A percentile compares a stretch with the other conserved stretches of the same genome.
These are phyloP conservation scores for Trypanosoma theileri DNA, from an alignment of 208 protist genomes.

Conservation along the genomic window DNA sequence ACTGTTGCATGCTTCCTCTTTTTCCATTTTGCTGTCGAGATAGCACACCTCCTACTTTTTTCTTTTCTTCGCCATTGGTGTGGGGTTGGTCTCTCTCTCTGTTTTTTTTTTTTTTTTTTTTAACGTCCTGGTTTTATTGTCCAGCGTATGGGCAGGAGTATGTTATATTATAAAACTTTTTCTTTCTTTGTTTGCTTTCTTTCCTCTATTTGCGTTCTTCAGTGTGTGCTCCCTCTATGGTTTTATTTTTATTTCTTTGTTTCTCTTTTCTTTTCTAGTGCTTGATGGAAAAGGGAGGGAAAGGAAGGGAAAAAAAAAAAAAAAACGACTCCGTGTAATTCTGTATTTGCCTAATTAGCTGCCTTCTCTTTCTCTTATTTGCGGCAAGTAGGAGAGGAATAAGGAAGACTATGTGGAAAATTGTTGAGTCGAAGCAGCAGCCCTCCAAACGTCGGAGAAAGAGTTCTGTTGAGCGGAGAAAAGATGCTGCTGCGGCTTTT, in stretches of 20 bases:
- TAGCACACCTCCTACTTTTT: too few relatives aligned
- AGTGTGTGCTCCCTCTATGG: neutral
- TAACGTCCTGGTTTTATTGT: too few relatives aligned
- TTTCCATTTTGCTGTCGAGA: too few relatives aligned
- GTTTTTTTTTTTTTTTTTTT: too few relatives aligned
- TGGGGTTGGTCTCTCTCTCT: too few relatives aligned
- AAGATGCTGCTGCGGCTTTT: neutral
- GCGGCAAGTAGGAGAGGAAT: neutral
- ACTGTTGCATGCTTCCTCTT: too few relatives aligned
- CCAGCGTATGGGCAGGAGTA: too few relatives aligned
- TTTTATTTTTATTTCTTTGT: conserved; percentile 5
- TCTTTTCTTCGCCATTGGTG: too few relatives aligned
- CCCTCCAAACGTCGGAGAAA: conserved; percentile 19
- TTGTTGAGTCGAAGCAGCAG: conserved; percentile 28
- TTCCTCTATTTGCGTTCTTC: neutral
- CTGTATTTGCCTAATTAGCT: conserved; percentile 2
- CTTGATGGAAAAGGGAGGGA: neutral
- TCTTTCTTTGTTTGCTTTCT: neutral
- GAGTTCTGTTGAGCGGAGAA: neutral
- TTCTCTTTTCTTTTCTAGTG: neutral
- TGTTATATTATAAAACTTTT: neutral
- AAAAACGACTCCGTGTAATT: neutral
- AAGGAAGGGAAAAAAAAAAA: neutral
- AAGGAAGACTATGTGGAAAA: conserved; percentile 24
- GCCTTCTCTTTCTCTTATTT: neutral